A percentile compares a stretch with the other conserved stretches of the same genome.
Evolutionary conservation across 352 stramenopile genomes (phyloP).

Genomic region (Phytophthora aleatoria): DNA sequence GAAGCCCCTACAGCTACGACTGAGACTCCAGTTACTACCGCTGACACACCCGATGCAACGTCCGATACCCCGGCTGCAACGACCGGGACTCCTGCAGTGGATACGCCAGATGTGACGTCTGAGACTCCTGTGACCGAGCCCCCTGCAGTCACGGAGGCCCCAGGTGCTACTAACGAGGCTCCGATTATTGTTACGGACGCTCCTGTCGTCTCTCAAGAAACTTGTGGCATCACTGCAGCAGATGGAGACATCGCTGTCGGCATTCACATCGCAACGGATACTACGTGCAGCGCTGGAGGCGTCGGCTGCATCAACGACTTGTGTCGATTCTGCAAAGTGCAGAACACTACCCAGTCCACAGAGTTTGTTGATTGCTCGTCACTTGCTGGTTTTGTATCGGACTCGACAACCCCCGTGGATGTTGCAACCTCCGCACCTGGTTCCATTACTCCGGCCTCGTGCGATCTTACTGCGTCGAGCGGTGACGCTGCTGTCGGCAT

Average conservation of each 20-base stretch:
- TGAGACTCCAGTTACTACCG: not conserved
- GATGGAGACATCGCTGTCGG: constrained; percentile 34
- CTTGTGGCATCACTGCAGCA: constrained; percentile 15
- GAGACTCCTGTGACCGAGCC: not conserved
- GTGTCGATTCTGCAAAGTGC: constrained; percentile 52
- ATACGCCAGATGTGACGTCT: not conserved
- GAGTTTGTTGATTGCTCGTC: constrained; percentile 24
- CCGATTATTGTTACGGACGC: not conserved
- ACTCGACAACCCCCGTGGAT: not conserved
- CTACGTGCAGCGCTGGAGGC: constrained; percentile 31
- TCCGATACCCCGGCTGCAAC: not conserved
- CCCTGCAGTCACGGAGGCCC: constrained; percentile 7
- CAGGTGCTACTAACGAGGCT: not conserved
- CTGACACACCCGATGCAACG: not conserved
- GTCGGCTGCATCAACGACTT: constrained; percentile 45
- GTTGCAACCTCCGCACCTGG: not conserved
- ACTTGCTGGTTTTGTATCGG: constrained; percentile 1
- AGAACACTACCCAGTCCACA: constrained; percentile 24
- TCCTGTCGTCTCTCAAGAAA: not conserved
- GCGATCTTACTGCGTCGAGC: constrained; percentile 15
- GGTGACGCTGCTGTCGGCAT: constrained; percentile 38
- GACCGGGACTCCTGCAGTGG: not conserved
- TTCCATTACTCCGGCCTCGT: not conserved
- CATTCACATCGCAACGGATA: constrained; percentile 36
- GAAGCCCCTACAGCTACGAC: not conserved